Conservation (phyloP, 768 basidiomycete species). For the Serendipita indica region DNA sequence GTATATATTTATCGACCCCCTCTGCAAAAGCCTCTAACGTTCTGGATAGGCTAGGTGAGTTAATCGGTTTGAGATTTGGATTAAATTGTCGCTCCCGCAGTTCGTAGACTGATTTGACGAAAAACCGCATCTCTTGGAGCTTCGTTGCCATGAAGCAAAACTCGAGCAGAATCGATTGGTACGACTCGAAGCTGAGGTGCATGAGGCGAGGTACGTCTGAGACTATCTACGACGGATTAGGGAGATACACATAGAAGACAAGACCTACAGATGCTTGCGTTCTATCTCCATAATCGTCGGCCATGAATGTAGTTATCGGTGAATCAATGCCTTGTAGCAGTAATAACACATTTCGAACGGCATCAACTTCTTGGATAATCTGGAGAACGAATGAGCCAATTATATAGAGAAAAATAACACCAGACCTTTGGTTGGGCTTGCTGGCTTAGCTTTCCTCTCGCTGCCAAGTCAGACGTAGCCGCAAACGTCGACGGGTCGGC, state of each 20-base stretch:
- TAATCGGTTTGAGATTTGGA: slow-evolving; percentile 18
- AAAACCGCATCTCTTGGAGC: slow-evolving; percentile 46
- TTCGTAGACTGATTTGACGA: slow-evolving; percentile 25
- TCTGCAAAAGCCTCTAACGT: slow-evolving; percentile 77
- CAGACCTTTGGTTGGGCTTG: neutral
- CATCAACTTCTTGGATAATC: slow-evolving; percentile 52
- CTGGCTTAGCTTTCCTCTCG: neutral
- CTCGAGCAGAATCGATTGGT: slow-evolving; percentile 45
- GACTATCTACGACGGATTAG: slow-evolving; percentile 16
- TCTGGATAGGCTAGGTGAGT: slow-evolving; percentile 14
- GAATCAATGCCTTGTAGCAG: slow-evolving; percentile 47
- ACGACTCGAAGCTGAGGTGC: slow-evolving; percentile 53
- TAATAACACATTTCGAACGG: slow-evolving; percentile 63
- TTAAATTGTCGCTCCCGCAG: slow-evolving; percentile 30
- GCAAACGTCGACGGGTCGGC: slow-evolving; percentile 64
- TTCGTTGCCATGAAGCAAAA: slow-evolving; percentile 47
- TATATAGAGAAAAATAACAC: neutral
- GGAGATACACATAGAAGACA: slow-evolving; percentile 11
- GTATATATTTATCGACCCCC: slow-evolving; percentile 47
- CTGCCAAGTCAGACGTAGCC: slow-evolving; percentile 18
- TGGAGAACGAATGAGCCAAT: neutral
- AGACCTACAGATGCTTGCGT: slow-evolving; percentile 24
- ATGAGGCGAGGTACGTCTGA: slow-evolving; percentile 37
- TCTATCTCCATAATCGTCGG: slow-evolving; percentile 28
- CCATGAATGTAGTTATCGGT: slow-evolving; percentile 29